A percentile compares a stretch with the other conserved stretches of the same genome.
phyloP scores from a whole-genome alignment of 768 basidiomycete genomes.

The Sarcodon aspratus region DNA sequence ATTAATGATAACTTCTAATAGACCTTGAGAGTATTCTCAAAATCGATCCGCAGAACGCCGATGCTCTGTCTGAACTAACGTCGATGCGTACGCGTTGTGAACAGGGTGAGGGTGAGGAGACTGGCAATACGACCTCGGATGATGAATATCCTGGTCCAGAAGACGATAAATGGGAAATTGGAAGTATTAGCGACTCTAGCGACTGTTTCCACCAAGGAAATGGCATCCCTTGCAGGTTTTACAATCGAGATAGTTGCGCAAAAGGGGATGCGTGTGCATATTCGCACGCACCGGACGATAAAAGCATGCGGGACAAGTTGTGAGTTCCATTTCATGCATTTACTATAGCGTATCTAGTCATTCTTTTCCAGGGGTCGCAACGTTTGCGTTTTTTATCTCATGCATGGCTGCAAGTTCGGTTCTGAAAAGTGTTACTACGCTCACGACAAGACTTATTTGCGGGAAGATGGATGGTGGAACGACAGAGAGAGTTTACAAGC shows the following conservation, averaged over 20 bases:
- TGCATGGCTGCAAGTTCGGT: slow-evolving; percentile 28
- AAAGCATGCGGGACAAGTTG: slow-evolving; percentile 45
- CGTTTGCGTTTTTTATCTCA: slow-evolving; percentile 31
- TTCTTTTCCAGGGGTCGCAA: slow-evolving; percentile 33
- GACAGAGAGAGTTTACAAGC: not conserved
- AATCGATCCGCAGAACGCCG: slow-evolving; percentile 15
- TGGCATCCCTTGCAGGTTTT: slow-evolving; percentile 40
- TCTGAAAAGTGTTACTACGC: slow-evolving; percentile 31
- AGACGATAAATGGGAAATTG: slow-evolving; percentile 24
- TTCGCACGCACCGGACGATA: slow-evolving; percentile 43
- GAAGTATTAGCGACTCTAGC: slow-evolving; percentile 38
- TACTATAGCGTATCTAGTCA: not conserved
- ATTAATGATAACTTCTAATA: slow-evolving; percentile 3
- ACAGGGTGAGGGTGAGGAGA: not conserved
- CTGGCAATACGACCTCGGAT: slow-evolving; percentile 4
- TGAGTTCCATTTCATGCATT: slow-evolving; percentile 16
- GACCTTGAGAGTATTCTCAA: slow-evolving; percentile 17
- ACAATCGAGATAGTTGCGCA: slow-evolving; percentile 41
- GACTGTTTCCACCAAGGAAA: slow-evolving; percentile 43
- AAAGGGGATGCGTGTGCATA: slow-evolving; percentile 30
- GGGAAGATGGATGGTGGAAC: slow-evolving; percentile 35
- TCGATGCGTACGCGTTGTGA: not conserved
- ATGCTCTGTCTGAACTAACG: slow-evolving; percentile 1
- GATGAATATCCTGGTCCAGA: slow-evolving; percentile 7
- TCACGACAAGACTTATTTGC: slow-evolving; percentile 34